These are phyloP conservation scores for Melaleuca alternifolia DNA, from an alignment of 345 rosid genomes.

Conservation along the genomic window DNA sequence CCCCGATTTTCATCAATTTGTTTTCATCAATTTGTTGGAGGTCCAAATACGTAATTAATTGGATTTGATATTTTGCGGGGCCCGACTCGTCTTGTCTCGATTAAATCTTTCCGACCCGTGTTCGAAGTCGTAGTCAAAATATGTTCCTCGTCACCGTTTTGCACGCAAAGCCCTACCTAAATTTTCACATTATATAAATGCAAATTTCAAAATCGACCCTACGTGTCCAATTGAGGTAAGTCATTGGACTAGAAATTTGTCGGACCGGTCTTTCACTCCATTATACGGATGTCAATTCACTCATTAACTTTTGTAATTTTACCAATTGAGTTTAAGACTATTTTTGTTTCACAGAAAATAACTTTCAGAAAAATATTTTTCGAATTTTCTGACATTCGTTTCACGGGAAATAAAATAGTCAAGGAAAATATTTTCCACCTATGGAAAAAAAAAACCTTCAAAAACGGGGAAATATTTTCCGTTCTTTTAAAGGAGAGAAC, in stretches of 20 bases:
- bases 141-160: not conserved
- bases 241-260: not conserved
- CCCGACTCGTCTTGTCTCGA: not conserved
- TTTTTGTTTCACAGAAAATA: too few relatives aligned
- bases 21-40: not conserved
- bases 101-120: not conserved
- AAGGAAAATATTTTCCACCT: too few relatives aligned
- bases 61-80: not conserved
- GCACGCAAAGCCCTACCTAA: not conserved
- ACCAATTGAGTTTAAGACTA: not conserved
- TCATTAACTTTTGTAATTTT: not conserved
- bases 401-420: too few relatives aligned
- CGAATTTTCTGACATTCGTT: too few relatives aligned
- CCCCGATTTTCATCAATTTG: not conserved
- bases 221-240: not conserved
- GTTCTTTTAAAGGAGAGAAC: too few relatives aligned
- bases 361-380: too few relatives aligned
- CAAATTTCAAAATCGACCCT: not conserved
- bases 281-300: rapidly evolving
- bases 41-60: not conserved
- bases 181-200: not conserved
- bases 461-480: too few relatives aligned
- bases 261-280: rapidly evolving
- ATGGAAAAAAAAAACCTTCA: too few relatives aligned
- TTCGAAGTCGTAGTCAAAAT: not conserved